These are phyloP conservation scores for Suillus placidus DNA, from an alignment of 768 basidiomycete species.

Conservation along the genomic window DNA sequence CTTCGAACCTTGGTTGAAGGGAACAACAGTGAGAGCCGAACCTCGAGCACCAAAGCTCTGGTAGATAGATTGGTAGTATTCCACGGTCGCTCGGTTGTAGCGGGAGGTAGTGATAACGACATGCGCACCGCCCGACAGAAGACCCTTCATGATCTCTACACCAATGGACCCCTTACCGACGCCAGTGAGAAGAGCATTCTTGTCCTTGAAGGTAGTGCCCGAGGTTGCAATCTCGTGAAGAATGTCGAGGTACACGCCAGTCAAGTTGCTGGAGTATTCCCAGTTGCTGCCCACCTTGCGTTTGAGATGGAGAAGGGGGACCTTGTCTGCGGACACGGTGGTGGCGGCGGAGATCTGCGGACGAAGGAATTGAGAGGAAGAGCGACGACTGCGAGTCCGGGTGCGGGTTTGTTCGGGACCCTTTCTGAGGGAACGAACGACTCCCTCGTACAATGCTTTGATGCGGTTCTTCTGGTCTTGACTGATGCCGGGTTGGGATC, in stretches of 20 bases:
- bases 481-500: slow-evolving; percentile 95
- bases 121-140: slow-evolving; percentile 94
- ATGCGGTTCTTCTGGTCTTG: slow-evolving; percentile 96
- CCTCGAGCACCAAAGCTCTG: slow-evolving; percentile 94
- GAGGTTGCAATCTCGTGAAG: slow-evolving; percentile 98
- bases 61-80: slow-evolving; percentile 98
- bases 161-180: slow-evolving; percentile 99
- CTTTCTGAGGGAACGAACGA: slow-evolving; percentile 89
- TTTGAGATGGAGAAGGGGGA: slow-evolving; percentile 95
- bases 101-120: slow-evolving; percentile 98
- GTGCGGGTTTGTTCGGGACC: slow-evolving; percentile 62
- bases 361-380: slow-evolving; percentile 96
- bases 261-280: slow-evolving; percentile 98
- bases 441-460: slow-evolving; percentile 94
- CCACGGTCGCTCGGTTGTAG: slow-evolving; percentile 93
- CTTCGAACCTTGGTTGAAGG: slow-evolving; percentile 99
- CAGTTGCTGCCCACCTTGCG: slow-evolving; percentile 93
- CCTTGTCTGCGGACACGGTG: slow-evolving; percentile 80
- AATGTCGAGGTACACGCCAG: slow-evolving; percentile 93
- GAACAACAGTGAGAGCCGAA: slow-evolving; percentile 96
- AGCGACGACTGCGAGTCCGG: slow-evolving; percentile 74
- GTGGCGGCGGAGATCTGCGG: slow-evolving; percentile 77
- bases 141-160: slow-evolving; percentile 95
- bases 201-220: slow-evolving; percentile 98
- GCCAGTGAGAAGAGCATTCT: slow-evolving; percentile 97